Evolutionary conservation across 805 yeast genomes (phyloP), one percentile per base, ranked within the genome.

Genomic region (Ogataea wickerhamii): DNA sequence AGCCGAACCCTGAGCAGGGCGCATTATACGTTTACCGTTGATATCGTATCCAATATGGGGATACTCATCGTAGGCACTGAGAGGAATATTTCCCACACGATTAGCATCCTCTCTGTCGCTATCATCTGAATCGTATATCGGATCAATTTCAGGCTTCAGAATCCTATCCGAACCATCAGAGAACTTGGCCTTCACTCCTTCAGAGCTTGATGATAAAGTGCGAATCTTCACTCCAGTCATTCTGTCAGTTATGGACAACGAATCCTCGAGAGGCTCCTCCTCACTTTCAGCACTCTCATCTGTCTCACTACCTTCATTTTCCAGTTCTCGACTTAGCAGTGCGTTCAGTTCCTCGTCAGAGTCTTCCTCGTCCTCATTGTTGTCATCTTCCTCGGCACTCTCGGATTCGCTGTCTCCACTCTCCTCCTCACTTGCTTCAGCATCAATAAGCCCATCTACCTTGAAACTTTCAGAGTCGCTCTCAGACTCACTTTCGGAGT

Each of bases 1-100:
- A 1, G 98, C 98, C 41, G 94, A 80, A 11, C 97, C 96, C 54
- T 87, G 83, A 7, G 98, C 98, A 10, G 99, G 99, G 62, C 99
- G 79, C 98, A 93, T 91, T 57, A 93, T 89, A 58, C 98, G 78
- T 60, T 89, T 91, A 55, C 99, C 98, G 60, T 93, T 93, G 54
- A 93, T 89, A 60, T 87, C 91, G 62, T 93, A 93, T 41, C 98
- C 98, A 43, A 93, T 79, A 59, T 93, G 98, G 1, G 98, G 98
- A 80, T 83, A 84, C 63, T 89, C 95, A 39, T 93, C 98, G 59
- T 93, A 93, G 2, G 96, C 96, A 14, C 91, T 76, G 16, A 93
- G 56, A 35, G 98, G 98, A 41, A 93, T 76, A 58, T 93, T 87
- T 34, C 98, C 98, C 50, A 93, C 86, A 4, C 97, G 87, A 64